Evolutionary conservation across 2,329 filamentous ascomycete genomes (phyloP), one percentile per base, ranked within the genome.

Genomic region (Rutstroemia sp.): DNA sequence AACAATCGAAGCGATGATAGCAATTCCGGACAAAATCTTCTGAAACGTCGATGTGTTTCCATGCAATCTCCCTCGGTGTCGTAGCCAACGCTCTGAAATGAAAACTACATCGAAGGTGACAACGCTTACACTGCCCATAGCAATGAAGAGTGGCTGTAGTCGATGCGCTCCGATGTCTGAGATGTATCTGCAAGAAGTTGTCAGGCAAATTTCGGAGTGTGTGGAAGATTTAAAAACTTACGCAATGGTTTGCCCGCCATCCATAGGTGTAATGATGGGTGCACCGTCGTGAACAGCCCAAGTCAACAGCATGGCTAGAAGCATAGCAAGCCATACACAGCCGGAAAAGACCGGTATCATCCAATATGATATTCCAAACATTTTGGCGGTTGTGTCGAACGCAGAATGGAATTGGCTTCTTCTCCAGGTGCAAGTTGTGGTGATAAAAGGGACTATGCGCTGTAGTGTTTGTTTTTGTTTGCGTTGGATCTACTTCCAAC

Each of bases 61-160:
- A 3, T 86, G 81, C 23, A 97, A 79, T 10, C 88, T 84, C 14
- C 90, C 88, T 19, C 76, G 78, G 72, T 96, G 91, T 51, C 92
- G 85, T 48, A 96, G 78, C 82, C 86, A 94, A 61, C 91, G 84
- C 74, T 96, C 92, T 12, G 86, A 74, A 51, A 87, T 72, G 69
- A 97, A 94, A 21, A 86, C 82, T 10, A 89, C 72, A 72, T 94
- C 87, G 66, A 97, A 85, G 58, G 87, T 84, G 46, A 95, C 76
- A 25, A 89, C 87, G 5, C 87, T 90, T 45, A 89, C 72, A 49
- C 77, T 74, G 65, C 80, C 84, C 67, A 87, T 85, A 30, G 84
- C 76, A 64, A 92, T 85, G 75, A 92, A 92, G 59, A 92, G 77
- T 2, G 88, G 87, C 68, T 91, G 87, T 9, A 91, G 77, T 34